Evolutionary conservation across 345 rosid species (phyloP).

Genomic region (Conringia planisiliqua): DNA sequence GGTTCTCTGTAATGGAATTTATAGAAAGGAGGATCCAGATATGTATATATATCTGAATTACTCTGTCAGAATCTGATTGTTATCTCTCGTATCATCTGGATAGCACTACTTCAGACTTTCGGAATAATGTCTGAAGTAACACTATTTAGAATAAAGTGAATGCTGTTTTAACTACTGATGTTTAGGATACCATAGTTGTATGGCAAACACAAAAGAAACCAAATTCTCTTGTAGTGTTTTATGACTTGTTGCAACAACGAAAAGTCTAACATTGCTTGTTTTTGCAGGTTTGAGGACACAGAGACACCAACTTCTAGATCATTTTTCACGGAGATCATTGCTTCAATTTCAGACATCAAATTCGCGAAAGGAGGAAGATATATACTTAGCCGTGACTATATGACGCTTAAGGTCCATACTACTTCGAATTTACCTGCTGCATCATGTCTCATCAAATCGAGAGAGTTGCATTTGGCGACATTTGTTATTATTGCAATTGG

Average conservation of each 20-base stretch:
- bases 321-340: conserved; percentile 92
- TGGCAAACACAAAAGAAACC: conserved; percentile 6
- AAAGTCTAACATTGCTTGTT: conserved; percentile 13
- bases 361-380: conserved; percentile 79
- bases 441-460: background rate
- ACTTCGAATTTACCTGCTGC: background rate
- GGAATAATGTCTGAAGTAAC: background rate
- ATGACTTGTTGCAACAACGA: background rate
- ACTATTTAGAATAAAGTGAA: background rate
- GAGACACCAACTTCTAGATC: conserved; percentile 77
- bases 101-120: background rate
- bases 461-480: conserved; percentile 2
- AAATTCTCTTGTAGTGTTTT: background rate
- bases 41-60: background rate
- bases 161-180: background rate
- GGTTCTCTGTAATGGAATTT: background rate
- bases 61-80: background rate
- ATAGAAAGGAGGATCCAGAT: conserved; percentile 16
- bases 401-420: conserved; percentile 75
- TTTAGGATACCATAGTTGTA: conserved; percentile 7
- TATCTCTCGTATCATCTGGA: background rate
- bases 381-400: conserved; percentile 89
- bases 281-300: conserved; percentile 77
- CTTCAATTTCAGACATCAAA: conserved; percentile 87
- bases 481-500: background rate